A percentile compares a stretch with the other conserved stretches of the same genome.
Evolutionary conservation across 2,329 filamentous ascomycete genomes (phyloP).

Genomic region (Esteya vermicola): DNA sequence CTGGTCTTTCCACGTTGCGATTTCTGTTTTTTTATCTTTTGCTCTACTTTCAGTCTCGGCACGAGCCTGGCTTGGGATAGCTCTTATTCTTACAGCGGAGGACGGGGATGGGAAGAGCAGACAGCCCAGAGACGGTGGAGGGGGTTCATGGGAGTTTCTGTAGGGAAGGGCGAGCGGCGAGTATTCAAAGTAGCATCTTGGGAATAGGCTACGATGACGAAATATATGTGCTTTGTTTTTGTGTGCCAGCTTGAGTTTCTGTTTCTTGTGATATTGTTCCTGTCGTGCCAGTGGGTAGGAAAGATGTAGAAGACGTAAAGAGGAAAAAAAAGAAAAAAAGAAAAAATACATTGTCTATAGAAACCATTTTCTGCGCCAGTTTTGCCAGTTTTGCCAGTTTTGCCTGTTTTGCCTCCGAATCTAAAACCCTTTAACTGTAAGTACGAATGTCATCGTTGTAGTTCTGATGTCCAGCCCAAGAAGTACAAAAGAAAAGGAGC

Average conservation of each 20-base stretch:
- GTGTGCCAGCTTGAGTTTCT: too few relatives aligned
- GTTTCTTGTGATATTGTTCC: too few relatives aligned
- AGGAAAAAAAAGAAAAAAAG: background rate
- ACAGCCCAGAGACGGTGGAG: too few relatives aligned
- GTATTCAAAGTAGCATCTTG: background rate
- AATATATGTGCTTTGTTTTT: slow-evolving; percentile 2
- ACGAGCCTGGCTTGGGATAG: background rate
- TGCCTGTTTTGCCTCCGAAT: too few relatives aligned
- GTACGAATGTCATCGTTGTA: too few relatives aligned
- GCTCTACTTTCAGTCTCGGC: background rate
- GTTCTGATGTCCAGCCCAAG: too few relatives aligned
- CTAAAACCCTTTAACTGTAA: too few relatives aligned
- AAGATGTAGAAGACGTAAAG: background rate
- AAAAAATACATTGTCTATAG: background rate
- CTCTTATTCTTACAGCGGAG: background rate
- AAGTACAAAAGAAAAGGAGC: too few relatives aligned
- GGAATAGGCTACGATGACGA: slow-evolving; percentile 2
- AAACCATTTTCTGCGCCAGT: background rate
- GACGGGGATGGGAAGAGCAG: background rate
- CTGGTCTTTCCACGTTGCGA: too few relatives aligned
- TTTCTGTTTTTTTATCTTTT: background rate
- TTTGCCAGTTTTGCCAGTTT: too few relatives aligned
- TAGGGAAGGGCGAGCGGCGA: background rate
- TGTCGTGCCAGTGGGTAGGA: too few relatives aligned
- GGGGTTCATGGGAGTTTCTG: too few relatives aligned